Percentiles rank a stretch among this genome's conserved stretches.
Evolutionary conservation across 805 yeast species (phyloP).

Genomic region (Candida xiaguanensis): DNA sequence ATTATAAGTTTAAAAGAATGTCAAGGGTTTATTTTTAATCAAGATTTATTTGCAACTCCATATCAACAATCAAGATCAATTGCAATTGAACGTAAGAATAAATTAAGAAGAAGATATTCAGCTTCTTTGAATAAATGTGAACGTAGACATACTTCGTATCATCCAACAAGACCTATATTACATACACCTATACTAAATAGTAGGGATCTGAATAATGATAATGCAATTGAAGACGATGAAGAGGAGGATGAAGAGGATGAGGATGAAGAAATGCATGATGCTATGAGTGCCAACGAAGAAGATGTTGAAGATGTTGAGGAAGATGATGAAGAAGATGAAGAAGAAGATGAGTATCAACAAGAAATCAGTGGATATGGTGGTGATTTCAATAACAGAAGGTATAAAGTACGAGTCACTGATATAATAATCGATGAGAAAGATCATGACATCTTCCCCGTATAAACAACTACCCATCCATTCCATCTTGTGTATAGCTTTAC

Average conservation of each 20-base stretch:
- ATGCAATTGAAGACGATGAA: constrained; percentile 18
- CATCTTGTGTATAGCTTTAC: neutral
- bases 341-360: constrained; percentile 14
- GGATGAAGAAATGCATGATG: constrained; percentile 8
- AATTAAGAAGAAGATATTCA: constrained; percentile 9
- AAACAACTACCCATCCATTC: no score
- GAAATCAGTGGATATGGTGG: constrained; percentile 18
- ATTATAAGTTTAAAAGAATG: constrained; percentile 53
- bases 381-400: constrained; percentile 19
- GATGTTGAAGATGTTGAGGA: constrained; percentile 12
- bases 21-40: constrained; percentile 76
- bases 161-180: constrained; percentile 21
- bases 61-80: constrained; percentile 52
- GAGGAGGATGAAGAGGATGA: constrained; percentile 10
- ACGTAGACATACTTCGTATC: constrained; percentile 28
- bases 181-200: neutral
- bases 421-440: constrained; percentile 35
- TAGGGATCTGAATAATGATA: constrained; percentile 7
- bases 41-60: constrained; percentile 69
- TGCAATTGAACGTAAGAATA: constrained; percentile 28
- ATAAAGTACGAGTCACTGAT: constrained; percentile 41
- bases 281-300: constrained; percentile 15
- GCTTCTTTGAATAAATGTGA: neutral
- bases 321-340: constrained; percentile 10
- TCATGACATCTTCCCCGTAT: constrained; percentile 22